phyloP scores from a whole-genome alignment of 1,284 basidiomycete genomes.

The Fomes fomentarius region DNA sequence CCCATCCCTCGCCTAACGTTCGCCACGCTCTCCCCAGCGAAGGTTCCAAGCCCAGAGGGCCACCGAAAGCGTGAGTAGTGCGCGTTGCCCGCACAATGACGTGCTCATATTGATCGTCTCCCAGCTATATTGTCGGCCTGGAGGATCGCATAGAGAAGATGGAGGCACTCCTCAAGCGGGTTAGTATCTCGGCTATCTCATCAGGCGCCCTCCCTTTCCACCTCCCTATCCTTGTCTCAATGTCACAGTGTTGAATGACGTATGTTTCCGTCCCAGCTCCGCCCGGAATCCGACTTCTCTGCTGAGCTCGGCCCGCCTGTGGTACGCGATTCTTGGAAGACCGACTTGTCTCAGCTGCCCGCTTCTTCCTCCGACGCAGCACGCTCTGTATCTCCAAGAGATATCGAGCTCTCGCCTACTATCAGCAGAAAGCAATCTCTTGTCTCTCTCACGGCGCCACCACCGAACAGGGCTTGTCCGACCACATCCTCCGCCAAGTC shows the following conservation, averaged over 20 bases:
- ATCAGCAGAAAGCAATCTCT: conserved; percentile 14
- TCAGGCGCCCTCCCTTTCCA: background rate
- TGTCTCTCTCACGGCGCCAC: conserved; percentile 21
- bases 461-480: conserved; percentile 15
- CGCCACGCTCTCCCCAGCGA: conserved; percentile 47
- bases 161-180: conserved; percentile 69
- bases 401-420: conserved; percentile 13
- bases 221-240: background rate
- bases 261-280: conserved; percentile 47
- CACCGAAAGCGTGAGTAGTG: conserved; percentile 74
- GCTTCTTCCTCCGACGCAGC: conserved; percentile 21
- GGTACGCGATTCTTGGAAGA: conserved; percentile 75
- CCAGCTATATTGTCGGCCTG: conserved; percentile 74
- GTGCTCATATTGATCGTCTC: conserved; percentile 11
- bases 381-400: conserved; percentile 15
- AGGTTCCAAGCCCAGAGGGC: conserved; percentile 79
- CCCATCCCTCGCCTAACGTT: conserved; percentile 6
- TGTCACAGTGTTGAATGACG: background rate
- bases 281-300: conserved; percentile 69
- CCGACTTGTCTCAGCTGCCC: conserved; percentile 29
- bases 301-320: conserved; percentile 71
- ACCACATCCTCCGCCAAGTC: conserved; percentile 9
- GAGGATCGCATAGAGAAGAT: conserved; percentile 78
- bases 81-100: conserved; percentile 3
- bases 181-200: conserved; percentile 38